Evolutionary conservation across 2,329 filamentous ascomycete species (phyloP).

Genomic region (Didymella arachidicola): DNA sequence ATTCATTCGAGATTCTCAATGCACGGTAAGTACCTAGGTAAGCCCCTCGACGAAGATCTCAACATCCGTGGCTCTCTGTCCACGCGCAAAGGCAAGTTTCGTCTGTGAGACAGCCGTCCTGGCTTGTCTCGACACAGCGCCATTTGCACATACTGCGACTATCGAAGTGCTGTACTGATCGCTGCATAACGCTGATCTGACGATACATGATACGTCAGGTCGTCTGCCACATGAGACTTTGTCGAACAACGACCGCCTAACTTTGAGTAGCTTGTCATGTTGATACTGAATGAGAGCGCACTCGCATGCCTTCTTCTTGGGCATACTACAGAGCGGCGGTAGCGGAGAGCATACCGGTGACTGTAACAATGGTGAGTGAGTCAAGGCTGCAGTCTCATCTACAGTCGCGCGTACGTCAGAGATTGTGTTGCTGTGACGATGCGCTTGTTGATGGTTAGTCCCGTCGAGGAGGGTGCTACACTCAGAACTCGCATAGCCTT

Average conservation of each 20-base stretch:
- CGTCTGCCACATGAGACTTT: conserved; percentile 23
- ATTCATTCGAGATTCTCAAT: neutral
- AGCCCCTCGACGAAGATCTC: conserved; percentile 33
- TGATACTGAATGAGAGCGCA: conserved; percentile 31
- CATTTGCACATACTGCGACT: conserved; percentile 36
- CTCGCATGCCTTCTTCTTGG: conserved; percentile 18
- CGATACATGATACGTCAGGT: conserved; percentile 22
- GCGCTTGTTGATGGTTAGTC: conserved; percentile 6
- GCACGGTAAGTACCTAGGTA: neutral
- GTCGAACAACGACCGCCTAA: conserved; percentile 15
- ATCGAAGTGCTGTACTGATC: conserved; percentile 24
- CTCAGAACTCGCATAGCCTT: conserved; percentile 28
- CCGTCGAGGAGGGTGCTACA: conserved; percentile 33
- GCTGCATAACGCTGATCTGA: conserved; percentile 11
- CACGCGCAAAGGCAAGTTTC: conserved; percentile 32
- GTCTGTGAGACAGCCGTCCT: conserved; percentile 27
- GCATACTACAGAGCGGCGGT: neutral
- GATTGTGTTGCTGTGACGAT: conserved; percentile 5
- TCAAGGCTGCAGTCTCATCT: conserved; percentile 15
- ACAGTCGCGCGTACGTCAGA: conserved; percentile 12
- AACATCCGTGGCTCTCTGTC: conserved; percentile 24
- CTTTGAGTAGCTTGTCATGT: conserved; percentile 11
- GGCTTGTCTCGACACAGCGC: conserved; percentile 17
- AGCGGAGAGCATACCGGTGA: conserved; percentile 5
- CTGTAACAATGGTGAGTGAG: conserved; percentile 2